phyloP scores from a whole-genome alignment of 2,329 filamentous ascomycete genomes.

The Thelonectria rubi region DNA sequence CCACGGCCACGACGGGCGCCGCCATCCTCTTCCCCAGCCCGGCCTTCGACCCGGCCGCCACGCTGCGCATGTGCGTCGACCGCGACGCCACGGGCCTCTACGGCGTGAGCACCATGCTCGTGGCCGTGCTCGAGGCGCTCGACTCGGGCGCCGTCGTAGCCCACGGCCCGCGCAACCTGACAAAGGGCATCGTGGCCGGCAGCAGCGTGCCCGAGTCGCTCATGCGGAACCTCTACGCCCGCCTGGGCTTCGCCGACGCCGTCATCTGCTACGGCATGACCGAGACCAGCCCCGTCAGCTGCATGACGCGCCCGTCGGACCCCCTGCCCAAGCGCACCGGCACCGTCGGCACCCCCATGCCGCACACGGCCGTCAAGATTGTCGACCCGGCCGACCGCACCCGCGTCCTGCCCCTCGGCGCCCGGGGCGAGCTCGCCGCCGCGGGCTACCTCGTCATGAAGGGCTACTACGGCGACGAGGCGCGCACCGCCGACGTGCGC shows the following conservation, averaged over 20 bases:
- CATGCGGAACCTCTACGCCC: constrained; percentile 78
- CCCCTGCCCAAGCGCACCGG: constrained; percentile 76
- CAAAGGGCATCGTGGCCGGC: constrained; percentile 93
- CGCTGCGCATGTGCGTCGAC: constrained; percentile 66
- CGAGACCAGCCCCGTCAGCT: constrained; percentile 80
- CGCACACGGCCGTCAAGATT: constrained; percentile 81
- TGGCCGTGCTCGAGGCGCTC: constrained; percentile 83
- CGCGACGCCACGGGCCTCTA: constrained; percentile 74
- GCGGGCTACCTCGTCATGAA: constrained; percentile 90
- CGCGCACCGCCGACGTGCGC: constrained; percentile 73
- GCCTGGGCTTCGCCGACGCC: constrained; percentile 80
- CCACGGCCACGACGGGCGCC: constrained; percentile 82
- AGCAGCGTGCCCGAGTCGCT: constrained; percentile 83
- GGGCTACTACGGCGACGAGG: constrained; percentile 84
- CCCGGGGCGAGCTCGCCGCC: constrained; percentile 82
- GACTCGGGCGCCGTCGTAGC: constrained; percentile 49
- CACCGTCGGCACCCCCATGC: constrained; percentile 82
- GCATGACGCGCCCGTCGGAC: constrained; percentile 84
- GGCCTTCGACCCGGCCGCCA: constrained; percentile 82
- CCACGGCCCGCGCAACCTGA: constrained; percentile 55
- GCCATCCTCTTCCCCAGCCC: constrained; percentile 86
- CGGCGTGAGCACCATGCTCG: constrained; percentile 94
- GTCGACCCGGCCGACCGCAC: constrained; percentile 72
- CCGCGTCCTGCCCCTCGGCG: constrained; percentile 67
- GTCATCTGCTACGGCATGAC: constrained; percentile 99